phyloP scores from a whole-genome alignment of 176 grass and related monocot species.

The Alloteropsis semialata region DNA sequence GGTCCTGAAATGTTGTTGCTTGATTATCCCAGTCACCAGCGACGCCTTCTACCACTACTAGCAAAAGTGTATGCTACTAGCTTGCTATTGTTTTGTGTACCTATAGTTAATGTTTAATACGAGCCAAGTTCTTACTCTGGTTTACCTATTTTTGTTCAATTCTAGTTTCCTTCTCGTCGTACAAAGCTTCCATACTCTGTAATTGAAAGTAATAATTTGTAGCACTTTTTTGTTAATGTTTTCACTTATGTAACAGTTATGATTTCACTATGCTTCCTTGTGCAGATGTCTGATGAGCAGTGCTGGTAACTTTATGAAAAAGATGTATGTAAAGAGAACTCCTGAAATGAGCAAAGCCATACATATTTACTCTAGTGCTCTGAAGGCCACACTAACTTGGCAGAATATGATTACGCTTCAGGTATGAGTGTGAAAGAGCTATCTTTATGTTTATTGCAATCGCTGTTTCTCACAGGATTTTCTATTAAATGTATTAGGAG shows the following conservation, averaged over 20 bases:
- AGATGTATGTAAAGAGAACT: conserved; percentile 71
- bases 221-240: background rate
- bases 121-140: conserved; percentile 4
- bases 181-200: conserved; percentile 1
- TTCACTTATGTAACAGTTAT: conserved; percentile 5
- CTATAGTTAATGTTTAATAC: conserved; percentile 11
- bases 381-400: conserved; percentile 91
- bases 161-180: conserved; percentile 7
- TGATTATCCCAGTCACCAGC: conserved; percentile 96
- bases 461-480: conserved; percentile 25
- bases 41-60: conserved; percentile 74
- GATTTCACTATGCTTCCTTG: conserved; percentile 15
- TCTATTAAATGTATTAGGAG: conserved; percentile 51
- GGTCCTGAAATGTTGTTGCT: conserved; percentile 83
- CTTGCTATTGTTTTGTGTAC: background rate
- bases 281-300: conserved; percentile 87
- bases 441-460: conserved; percentile 10
- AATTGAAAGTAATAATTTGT: conserved; percentile 1
- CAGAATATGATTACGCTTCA: conserved; percentile 94
- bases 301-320: conserved; percentile 89
- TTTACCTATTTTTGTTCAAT: conserved; percentile 1
- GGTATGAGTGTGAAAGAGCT: conserved; percentile 44
- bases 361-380: conserved; percentile 96
- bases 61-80: conserved; percentile 81
- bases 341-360: conserved; percentile 78